Percentiles rank a stretch among this genome's conserved stretches.
Conservation (phyloP, 495 filamentous ascomycete species). For the Hypoxylon lienhwacheense region DNA sequence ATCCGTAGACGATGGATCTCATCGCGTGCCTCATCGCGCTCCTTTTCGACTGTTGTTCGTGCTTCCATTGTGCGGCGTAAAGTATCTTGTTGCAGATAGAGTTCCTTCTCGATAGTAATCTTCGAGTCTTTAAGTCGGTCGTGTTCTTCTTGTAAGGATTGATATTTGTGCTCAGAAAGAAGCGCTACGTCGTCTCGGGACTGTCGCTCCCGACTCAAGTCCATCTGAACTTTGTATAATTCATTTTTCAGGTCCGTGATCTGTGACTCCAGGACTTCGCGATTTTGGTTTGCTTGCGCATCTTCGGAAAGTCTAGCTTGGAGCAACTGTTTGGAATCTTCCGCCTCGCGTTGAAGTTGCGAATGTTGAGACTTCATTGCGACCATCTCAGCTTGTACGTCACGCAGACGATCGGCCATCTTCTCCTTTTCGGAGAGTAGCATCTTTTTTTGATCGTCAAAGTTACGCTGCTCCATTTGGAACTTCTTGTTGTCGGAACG, state of each 20-base stretch:
- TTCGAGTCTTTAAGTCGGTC: slow-evolving; percentile 90
- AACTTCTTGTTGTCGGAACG: slow-evolving; percentile 78
- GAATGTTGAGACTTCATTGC: slow-evolving; percentile 80
- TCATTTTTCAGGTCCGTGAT: slow-evolving; percentile 83
- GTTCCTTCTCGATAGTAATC: slow-evolving; percentile 96
- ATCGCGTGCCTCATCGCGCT: slow-evolving; percentile 83
- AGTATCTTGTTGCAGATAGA: slow-evolving; percentile 95
- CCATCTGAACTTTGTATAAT: slow-evolving; percentile 80
- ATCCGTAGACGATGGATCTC: slow-evolving; percentile 83
- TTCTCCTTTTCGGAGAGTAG: slow-evolving; percentile 77
- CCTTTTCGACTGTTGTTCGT: slow-evolving; percentile 73
- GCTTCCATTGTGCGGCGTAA: slow-evolving; percentile 85
- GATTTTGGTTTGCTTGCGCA: slow-evolving; percentile 79
- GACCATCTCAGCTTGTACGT: slow-evolving; percentile 84
- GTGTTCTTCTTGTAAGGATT: slow-evolving; percentile 79
- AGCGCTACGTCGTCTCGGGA: slow-evolving; percentile 95
- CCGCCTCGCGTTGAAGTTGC: slow-evolving; percentile 83
- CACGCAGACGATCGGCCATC: slow-evolving; percentile 73
- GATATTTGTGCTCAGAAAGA: slow-evolving; percentile 85
- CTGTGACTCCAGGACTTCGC: slow-evolving; percentile 84
- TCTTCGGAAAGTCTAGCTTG: slow-evolving; percentile 90
- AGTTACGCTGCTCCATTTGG: slow-evolving; percentile 71
- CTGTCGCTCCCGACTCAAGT: slow-evolving; percentile 88
- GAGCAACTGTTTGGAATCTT: slow-evolving; percentile 82
- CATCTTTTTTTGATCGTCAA: slow-evolving; percentile 72